phyloP scores from a whole-genome alignment of 179 eudicot genomes.

The Monotropa hypopitys region DNA sequence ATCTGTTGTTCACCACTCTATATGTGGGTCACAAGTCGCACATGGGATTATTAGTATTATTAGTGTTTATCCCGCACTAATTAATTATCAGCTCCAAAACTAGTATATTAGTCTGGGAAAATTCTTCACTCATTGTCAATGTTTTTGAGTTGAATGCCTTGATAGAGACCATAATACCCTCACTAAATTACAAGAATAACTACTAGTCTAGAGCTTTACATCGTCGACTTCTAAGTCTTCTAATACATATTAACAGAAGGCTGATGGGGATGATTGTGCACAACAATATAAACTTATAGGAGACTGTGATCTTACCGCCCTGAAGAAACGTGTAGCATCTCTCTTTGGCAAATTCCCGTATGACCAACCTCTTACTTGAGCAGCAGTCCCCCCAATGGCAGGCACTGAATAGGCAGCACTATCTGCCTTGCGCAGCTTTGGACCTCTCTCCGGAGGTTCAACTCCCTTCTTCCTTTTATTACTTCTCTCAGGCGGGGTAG shows the following conservation, averaged over 20 bases:
- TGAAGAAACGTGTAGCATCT: constrained; percentile 89
- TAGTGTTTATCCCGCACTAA: too few relatives aligned
- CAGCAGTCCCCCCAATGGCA: constrained; percentile 82
- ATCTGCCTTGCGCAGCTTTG: constrained; percentile 79
- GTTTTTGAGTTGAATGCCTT: background rate
- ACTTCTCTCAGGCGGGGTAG: constrained; percentile 40
- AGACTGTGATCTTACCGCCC: constrained; percentile 48
- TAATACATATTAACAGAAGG: background rate
- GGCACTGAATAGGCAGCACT: constrained; percentile 39
- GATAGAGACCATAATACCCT: background rate
- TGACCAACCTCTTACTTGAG: constrained; percentile 97
- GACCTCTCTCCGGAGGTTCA: constrained; percentile 35
- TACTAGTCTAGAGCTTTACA: background rate
- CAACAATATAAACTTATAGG: background rate
- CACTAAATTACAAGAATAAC: background rate
- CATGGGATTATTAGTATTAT: too few relatives aligned
- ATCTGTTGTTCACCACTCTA: too few relatives aligned
- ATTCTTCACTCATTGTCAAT: too few relatives aligned
- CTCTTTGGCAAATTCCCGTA: constrained; percentile 85
- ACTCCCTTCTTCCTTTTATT: constrained; percentile 80
- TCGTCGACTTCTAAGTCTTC: background rate
- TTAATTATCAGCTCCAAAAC: too few relatives aligned
- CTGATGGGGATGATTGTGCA: background rate
- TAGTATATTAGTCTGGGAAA: too few relatives aligned
- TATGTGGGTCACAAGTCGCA: too few relatives aligned